Percentiles rank a stretch among this genome's conserved stretches.
Conservation (phyloP, 139 green algal species). For the Desmodesmus armatus region DNA sequence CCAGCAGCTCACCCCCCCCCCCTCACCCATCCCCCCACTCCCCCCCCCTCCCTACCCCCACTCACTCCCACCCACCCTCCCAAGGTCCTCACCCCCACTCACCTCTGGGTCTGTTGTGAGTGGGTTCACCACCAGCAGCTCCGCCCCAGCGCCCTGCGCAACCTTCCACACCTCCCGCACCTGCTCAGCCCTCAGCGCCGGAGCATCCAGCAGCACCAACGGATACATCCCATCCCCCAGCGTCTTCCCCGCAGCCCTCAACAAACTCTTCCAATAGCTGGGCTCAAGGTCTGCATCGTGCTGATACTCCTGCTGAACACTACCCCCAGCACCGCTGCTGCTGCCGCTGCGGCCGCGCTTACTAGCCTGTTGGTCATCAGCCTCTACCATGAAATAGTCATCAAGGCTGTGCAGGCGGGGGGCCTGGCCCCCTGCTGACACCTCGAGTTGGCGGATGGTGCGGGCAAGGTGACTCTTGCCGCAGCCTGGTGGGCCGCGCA, state of each 20-base stretch:
- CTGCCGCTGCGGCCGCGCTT: background rate
- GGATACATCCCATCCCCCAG: slow-evolving; percentile 7
- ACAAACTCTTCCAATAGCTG: slow-evolving; percentile 47
- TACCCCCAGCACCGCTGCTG: slow-evolving; percentile 47
- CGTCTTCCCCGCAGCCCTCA: slow-evolving; percentile 23
- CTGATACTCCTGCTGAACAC: slow-evolving; percentile 73
- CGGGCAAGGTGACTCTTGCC: slow-evolving; percentile 82
- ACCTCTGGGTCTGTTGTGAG: slow-evolving; percentile 24
- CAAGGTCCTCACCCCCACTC: too few species aligned
- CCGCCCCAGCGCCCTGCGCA: slow-evolving; percentile 2
- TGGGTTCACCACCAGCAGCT: slow-evolving; percentile 40
- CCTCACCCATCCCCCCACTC: too few species aligned
- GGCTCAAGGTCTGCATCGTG: slow-evolving; percentile 82
- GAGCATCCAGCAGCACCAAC: slow-evolving; percentile 47
- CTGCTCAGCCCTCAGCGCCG: slow-evolving; percentile 15
- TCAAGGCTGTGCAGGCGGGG: slow-evolving; percentile 86
- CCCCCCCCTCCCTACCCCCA: too few species aligned
- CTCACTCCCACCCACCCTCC: too few species aligned
- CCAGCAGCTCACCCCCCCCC: background rate
- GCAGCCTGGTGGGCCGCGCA: slow-evolving; percentile 82
- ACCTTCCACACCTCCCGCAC: slow-evolving; percentile 42
- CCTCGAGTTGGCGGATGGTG: slow-evolving; percentile 77
- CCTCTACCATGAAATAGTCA: slow-evolving; percentile 91
- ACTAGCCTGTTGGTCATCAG: slow-evolving; percentile 48
- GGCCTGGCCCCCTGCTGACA: slow-evolving; percentile 61